Conservation (phyloP, 306 rosid genomes). For the Erythrophleum fordii region DNA sequence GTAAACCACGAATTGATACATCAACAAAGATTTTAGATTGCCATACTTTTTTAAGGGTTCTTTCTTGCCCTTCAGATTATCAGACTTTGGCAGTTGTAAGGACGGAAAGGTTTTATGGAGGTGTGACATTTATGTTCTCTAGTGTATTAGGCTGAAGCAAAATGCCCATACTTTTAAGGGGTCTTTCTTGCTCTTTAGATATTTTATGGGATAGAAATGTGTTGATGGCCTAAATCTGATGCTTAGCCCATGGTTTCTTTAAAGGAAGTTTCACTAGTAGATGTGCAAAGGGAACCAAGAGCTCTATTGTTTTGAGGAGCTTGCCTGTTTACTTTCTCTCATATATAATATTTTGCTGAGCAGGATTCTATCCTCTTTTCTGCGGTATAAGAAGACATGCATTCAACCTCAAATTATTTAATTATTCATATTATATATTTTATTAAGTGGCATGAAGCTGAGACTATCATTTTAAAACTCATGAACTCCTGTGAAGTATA, state of each 20-base stretch:
- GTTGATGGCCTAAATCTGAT: neutral
- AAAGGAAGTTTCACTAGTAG: neutral
- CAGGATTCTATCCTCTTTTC: neutral
- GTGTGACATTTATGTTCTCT: slow-evolving; percentile 2
- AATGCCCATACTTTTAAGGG: too few relatives aligned
- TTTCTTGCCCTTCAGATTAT: neutral
- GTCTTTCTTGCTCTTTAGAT: neutral
- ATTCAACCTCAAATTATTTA: slow-evolving; percentile 6
- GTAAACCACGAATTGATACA: neutral
- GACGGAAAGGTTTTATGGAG: neutral
- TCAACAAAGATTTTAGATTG: neutral
- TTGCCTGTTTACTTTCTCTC: neutral
- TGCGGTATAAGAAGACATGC: neutral
- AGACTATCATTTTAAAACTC: neutral
- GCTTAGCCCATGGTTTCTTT: neutral
- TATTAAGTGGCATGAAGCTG: slow-evolving; percentile 22
- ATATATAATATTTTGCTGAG: neutral
- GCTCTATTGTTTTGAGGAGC: neutral
- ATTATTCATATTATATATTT: slow-evolving; percentile 5
- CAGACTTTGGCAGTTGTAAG: neutral
- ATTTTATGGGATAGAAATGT: neutral
- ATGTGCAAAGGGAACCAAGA: neutral
- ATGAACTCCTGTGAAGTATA: neutral
- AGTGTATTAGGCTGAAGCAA: neutral
- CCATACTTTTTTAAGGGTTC: neutral